Evolutionary conservation across 2,329 filamentous ascomycete species (phyloP).

Genomic region (Eutypa lata): DNA sequence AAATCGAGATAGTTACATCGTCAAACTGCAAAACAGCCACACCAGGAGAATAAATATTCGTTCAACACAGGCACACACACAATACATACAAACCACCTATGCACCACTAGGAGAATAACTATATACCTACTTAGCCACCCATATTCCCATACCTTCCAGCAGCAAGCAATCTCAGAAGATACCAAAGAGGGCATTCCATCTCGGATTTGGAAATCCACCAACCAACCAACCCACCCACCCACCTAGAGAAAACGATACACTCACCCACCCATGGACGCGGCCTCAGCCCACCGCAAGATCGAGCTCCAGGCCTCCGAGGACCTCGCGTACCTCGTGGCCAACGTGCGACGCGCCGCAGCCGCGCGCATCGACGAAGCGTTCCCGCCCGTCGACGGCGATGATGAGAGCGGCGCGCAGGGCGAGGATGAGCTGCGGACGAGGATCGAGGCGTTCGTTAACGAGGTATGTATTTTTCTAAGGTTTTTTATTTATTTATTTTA

Average conservation of each 20-base stretch:
- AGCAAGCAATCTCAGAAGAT: too few relatives aligned
- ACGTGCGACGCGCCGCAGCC: slow-evolving; percentile 65
- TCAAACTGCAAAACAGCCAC: too few relatives aligned
- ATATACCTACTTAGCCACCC: too few relatives aligned
- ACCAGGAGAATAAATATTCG: too few relatives aligned
- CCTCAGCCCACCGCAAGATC: slow-evolving; percentile 62
- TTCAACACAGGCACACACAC: too few relatives aligned
- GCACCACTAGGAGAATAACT: too few relatives aligned
- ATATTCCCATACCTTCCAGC: too few relatives aligned
- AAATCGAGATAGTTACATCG: too few relatives aligned
- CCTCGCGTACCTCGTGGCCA: slow-evolving; percentile 65
- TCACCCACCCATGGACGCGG: slow-evolving; percentile 15
- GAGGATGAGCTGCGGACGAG: slow-evolving; percentile 54
- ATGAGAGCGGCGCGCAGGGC: slow-evolving; percentile 13
- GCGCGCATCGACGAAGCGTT: slow-evolving; percentile 66
- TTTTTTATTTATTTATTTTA: slow-evolving; percentile 1
- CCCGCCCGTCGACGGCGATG: slow-evolving; percentile 54
- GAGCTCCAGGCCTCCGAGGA: slow-evolving; percentile 77
- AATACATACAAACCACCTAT: too few relatives aligned
- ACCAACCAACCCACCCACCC: background rate
- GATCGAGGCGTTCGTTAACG: slow-evolving; percentile 58
- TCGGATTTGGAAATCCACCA: too few relatives aligned
- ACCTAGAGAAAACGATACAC: background rate
- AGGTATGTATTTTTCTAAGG: slow-evolving; percentile 37
- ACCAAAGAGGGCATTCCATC: background rate